Percentiles rank a stretch among this genome's conserved stretches.
These are phyloP conservation scores for Cytidiella melzeri DNA, from an alignment of 768 basidiomycete species.

Conservation along the genomic window DNA sequence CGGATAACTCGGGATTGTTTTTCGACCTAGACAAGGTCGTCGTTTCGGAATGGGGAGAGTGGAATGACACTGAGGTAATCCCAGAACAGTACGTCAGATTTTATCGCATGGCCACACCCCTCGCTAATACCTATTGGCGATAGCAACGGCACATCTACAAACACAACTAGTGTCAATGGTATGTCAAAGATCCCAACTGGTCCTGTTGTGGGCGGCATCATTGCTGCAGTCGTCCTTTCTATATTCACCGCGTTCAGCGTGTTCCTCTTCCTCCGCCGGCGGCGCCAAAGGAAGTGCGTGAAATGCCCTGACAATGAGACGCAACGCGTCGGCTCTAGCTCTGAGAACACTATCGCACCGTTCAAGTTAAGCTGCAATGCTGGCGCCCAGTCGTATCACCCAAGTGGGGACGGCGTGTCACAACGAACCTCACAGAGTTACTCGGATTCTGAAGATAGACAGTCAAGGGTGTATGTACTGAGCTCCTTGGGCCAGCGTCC, in stretches of 20 bases:
- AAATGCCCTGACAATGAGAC: no score
- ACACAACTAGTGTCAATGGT: background rate
- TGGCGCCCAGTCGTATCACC: no score
- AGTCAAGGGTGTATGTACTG: no score
- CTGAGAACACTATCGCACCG: no score
- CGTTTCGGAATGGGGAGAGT: background rate
- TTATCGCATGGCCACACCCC: background rate
- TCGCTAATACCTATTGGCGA: background rate
- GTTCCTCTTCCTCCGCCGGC: background rate
- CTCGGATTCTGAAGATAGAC: no score
- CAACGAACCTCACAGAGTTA: no score
- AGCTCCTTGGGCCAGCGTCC: no score
- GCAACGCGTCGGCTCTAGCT: no score
- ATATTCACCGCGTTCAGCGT: background rate
- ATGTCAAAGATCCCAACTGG: background rate
- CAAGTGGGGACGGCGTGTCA: no score
- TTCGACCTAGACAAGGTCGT: slow-evolving; percentile 1
- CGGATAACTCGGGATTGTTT: background rate
- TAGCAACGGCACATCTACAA: background rate
- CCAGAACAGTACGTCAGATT: background rate
- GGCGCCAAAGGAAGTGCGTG: no score
- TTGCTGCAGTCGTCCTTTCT: background rate
- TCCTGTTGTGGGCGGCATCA: background rate
- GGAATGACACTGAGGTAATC: background rate
- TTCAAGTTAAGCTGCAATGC: no score